These are phyloP conservation scores for Penicillium bialowiezense DNA, from an alignment of 495 filamentous ascomycete species.

Conservation along the genomic window DNA sequence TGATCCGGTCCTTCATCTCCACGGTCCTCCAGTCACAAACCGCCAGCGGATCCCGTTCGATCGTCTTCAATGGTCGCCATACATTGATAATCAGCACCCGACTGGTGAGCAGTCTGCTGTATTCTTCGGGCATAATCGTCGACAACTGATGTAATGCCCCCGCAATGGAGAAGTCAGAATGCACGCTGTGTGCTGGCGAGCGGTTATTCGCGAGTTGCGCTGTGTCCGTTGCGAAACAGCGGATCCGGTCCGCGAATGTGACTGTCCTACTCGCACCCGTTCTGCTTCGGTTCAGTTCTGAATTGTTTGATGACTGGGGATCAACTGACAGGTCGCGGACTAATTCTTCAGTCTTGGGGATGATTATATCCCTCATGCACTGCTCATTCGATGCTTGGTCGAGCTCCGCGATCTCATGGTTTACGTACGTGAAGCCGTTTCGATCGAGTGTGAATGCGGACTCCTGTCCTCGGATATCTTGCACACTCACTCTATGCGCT, in stretches of 20 bases:
- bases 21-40: conserved; percentile 32
- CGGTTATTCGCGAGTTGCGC: conserved; percentile 12
- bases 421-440: conserved; percentile 11
- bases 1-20: conserved; percentile 13
- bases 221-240: conserved; percentile 11
- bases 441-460: conserved; percentile 2
- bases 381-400: background rate
- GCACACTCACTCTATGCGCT: conserved; percentile 1
- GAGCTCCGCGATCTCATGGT: conserved; percentile 13
- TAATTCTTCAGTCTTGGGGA: conserved; percentile 13
- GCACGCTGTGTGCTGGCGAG: conserved; percentile 19
- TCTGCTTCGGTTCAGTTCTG: conserved; percentile 1
- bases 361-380: conserved; percentile 2
- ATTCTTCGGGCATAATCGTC: conserved; percentile 26
- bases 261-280: conserved; percentile 10
- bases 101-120: conserved; percentile 47
- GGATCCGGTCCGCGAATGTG: conserved; percentile 13
- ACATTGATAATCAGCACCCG: conserved; percentile 64
- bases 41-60: conserved; percentile 52
- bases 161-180: conserved; percentile 16
- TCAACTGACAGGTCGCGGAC: conserved; percentile 12
- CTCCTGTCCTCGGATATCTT: conserved; percentile 13
- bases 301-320: background rate
- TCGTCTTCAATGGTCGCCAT: conserved; percentile 59
- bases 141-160: conserved; percentile 12